Conservation (phyloP, 495 filamentous ascomycete species). For the Hypoxylon perforatum region DNA sequence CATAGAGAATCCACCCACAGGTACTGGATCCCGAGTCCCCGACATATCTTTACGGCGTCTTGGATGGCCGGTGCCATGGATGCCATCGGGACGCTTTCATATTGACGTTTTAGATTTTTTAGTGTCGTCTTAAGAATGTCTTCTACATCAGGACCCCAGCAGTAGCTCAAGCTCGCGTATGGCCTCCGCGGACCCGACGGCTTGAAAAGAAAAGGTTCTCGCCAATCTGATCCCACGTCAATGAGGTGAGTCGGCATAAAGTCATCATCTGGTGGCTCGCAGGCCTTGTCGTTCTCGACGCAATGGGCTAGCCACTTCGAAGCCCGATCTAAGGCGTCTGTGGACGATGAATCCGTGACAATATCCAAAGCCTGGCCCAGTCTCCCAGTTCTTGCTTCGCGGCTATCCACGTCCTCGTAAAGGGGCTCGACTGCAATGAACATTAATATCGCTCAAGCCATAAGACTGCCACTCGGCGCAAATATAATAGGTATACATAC, state of each 20-base stretch:
- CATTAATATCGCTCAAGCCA: no score
- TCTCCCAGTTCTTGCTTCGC: neutral
- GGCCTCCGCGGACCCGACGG: slow-evolving; percentile 21
- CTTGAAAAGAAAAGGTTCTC: slow-evolving; percentile 31
- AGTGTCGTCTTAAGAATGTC: slow-evolving; percentile 16
- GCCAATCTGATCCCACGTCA: slow-evolving; percentile 24
- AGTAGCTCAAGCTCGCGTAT: slow-evolving; percentile 43
- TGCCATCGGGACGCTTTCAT: slow-evolving; percentile 24
- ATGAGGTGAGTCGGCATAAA: slow-evolving; percentile 29
- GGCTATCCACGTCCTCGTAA: neutral
- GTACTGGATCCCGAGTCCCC: slow-evolving; percentile 46
- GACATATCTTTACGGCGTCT: slow-evolving; percentile 47
- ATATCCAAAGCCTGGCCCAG: slow-evolving; percentile 13
- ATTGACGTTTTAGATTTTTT: neutral
- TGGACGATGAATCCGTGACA: slow-evolving; percentile 25
- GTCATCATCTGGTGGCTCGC: slow-evolving; percentile 23
- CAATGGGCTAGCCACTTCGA: slow-evolving; percentile 31
- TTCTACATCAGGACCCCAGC: slow-evolving; percentile 35
- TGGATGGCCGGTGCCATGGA: slow-evolving; percentile 41
- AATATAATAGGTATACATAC: no score
- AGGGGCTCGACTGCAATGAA: neutral
- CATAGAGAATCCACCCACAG: slow-evolving; percentile 51
- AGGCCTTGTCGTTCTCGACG: slow-evolving; percentile 24
- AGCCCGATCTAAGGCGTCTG: slow-evolving; percentile 26
- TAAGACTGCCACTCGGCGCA: no score